Base-by-base conservation (phyloP, 2,329 filamentous ascomycete genomes). In the Exophiala alcalophila region DNA sequence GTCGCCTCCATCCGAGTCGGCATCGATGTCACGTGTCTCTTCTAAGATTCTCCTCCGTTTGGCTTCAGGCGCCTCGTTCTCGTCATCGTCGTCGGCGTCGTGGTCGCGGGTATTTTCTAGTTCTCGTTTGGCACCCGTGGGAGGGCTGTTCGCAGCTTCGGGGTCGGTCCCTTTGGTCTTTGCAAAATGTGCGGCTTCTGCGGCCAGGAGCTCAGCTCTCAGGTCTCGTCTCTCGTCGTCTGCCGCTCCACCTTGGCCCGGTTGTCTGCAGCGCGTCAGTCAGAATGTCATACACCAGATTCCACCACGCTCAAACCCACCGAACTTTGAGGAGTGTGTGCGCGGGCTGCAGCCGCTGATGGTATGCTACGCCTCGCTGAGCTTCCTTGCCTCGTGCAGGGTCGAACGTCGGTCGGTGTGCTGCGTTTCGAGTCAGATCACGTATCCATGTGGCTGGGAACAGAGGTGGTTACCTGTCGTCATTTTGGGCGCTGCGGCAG, bases 301-400 rank as follows among this genome's bases (percentile, higher is more conserved):
- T 27, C 20, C 11, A 12, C 23, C 21, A 5, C 15, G 5, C n/a
- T n/a, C n/a, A n/a, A n/a, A 44, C 72, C 32, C 77, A 82, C 72
- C 88, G 80, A 62, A 83, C 85, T 70, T 98, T 98, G 61, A 98
- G 82, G 53, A 87, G 83, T 9, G 87, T 97, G 66, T 98, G 85
- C 21, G 92, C 92, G 23, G 92, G 91, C 10, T 96, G 82, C 11
- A 97, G 84, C 58, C 92, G 85, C 68, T 97, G 91, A 64, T 98
- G 92, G 72, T 96, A 97, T 57, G 89, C 91, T 35, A 88, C 86
- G 33, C 92, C 92, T 59, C 89, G 84, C 47, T 89, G 84, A 59
- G 90, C 88, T 68, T 98, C 92, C 74, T 96, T 96, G 64, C 92
- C 92, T 63, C 84, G 81, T 28, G 91, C 90, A 54, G 92, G 92